phyloP scores from a whole-genome alignment of 2,329 filamentous ascomycete genomes.

The Arachnomyces sp. region DNA sequence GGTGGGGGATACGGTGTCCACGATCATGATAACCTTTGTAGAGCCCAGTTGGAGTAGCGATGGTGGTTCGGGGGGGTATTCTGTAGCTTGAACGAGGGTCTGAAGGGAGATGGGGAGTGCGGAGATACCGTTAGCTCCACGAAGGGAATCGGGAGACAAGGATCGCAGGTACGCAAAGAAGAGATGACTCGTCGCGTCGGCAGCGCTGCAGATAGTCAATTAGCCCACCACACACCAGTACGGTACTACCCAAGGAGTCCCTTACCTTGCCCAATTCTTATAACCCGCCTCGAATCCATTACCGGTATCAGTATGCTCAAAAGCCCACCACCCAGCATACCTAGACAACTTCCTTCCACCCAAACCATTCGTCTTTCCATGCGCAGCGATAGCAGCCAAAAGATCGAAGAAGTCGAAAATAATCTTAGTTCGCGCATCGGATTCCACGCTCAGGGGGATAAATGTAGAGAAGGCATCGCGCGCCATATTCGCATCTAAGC shows the following conservation, averaged over 20 bases:
- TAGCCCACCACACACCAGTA: neutral
- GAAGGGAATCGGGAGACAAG: conserved; percentile 64
- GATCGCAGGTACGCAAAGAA: conserved; percentile 97
- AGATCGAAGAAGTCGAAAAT: conserved; percentile 97
- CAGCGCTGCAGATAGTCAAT: conserved; percentile 54
- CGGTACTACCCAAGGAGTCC: conserved; percentile 5
- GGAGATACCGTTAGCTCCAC: conserved; percentile 68
- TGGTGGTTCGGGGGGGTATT: conserved; percentile 80
- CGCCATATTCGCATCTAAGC: conserved; percentile 76
- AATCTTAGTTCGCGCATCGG: conserved; percentile 73
- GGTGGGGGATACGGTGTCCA: conserved; percentile 87
- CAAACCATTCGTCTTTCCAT: conserved; percentile 87
- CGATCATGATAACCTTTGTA: conserved; percentile 91
- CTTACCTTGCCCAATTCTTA: conserved; percentile 72
- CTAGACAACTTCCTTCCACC: conserved; percentile 88
- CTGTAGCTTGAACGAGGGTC: conserved; percentile 80
- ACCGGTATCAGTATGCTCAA: conserved; percentile 77
- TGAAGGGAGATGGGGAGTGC: conserved; percentile 83
- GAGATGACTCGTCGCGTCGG: conserved; percentile 89
- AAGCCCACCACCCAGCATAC: conserved; percentile 97
- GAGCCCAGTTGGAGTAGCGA: conserved; percentile 69
- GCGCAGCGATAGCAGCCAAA: conserved; percentile 78
- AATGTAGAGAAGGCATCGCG: conserved; percentile 93
- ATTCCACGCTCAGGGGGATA: conserved; percentile 87
- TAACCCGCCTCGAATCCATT: conserved; percentile 95